Evolutionary conservation across 2,329 filamentous ascomycete genomes (phyloP), one percentile per base, ranked within the genome.

Genomic region (Colletotrichum aenigma): DNA sequence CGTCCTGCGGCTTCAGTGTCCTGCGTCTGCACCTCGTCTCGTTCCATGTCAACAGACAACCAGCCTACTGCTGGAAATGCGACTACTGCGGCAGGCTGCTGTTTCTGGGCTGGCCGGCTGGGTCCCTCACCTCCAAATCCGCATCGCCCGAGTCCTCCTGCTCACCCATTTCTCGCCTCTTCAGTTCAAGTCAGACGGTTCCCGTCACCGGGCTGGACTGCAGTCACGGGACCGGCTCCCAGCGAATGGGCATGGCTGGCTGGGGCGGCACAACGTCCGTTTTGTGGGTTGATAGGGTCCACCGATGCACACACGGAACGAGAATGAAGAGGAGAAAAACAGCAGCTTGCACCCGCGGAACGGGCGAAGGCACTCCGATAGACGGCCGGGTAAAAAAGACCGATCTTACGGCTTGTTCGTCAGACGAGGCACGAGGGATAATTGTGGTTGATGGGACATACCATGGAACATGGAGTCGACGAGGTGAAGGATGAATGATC

Each of bases 311-410:
- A 34, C 32, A 58, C 61, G 52, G 62, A 56, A 66, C 55, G 61
- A 66, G 71, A 26, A 26, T 71, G 71, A 38, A 28, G 32, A 52
- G 36, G 65, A 67, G 70, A n/a, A 60, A 9, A 15, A 38, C 10
- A 30, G 21, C 24, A 38, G 43, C 30, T 60, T 30, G 58, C 58
- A 61, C 26, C 58, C 58, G 58, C 58, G 18, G 28, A n/a, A 56
- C 61, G 61, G 48, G 71, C 8, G 26, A 70, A n/a, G 28, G 32
- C 32, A 61, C 60, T 66, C 71, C 66, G 71, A 74, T 65, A 16
- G 66, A 70, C 67, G 71, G 66, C 60, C 71, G 67, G 71, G 48
- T 71, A 61, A 70, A 66, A 48, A 28, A 66, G 48, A 34, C 71
- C 71, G 68, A 65, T 34, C 30, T 55, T 38, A 28, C 12, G 10